These are phyloP conservation scores for Neurospora sp. DNA, from an alignment of 2,329 filamentous ascomycete genomes.

Conservation along the genomic window DNA sequence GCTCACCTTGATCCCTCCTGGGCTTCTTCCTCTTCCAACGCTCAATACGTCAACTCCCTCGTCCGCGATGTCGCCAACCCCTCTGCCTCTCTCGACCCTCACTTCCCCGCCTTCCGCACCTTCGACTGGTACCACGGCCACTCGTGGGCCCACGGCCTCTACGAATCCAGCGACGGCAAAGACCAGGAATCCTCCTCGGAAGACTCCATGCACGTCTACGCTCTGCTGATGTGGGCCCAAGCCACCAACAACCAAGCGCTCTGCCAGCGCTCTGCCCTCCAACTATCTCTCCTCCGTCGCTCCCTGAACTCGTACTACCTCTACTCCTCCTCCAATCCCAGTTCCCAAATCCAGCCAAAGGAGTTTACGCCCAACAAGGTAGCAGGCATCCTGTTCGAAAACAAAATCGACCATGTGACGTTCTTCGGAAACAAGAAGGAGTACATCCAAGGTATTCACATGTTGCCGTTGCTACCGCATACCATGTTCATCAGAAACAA, in stretches of 20 bases:
- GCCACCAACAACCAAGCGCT: slow-evolving; percentile 53
- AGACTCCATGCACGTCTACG: slow-evolving; percentile 79
- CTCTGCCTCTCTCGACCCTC: slow-evolving; percentile 50
- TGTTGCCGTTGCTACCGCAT: slow-evolving; percentile 65
- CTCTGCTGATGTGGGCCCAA: slow-evolving; percentile 87
- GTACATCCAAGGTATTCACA: slow-evolving; percentile 71
- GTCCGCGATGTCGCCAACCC: slow-evolving; percentile 79
- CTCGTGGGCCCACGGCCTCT: slow-evolving; percentile 80
- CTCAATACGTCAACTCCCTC: slow-evolving; percentile 71
- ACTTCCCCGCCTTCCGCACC: slow-evolving; percentile 71
- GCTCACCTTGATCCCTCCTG: slow-evolving; percentile 68
- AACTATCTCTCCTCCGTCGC: slow-evolving; percentile 69
- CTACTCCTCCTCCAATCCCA: slow-evolving; percentile 56
- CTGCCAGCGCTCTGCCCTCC: slow-evolving; percentile 57
- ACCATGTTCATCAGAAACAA: slow-evolving; percentile 57
- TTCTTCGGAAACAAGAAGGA: slow-evolving; percentile 72
- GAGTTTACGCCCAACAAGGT: slow-evolving; percentile 76
- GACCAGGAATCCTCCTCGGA: slow-evolving; percentile 83
- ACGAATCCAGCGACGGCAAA: slow-evolving; percentile 63
- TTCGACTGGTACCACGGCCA: slow-evolving; percentile 97
- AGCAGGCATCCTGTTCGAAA: slow-evolving; percentile 72
- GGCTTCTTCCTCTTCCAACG: slow-evolving; percentile 65
- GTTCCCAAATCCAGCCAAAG: slow-evolving; percentile 45
- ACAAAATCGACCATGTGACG: slow-evolving; percentile 88
- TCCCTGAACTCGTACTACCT: slow-evolving; percentile 75